Conservation (phyloP, 179 eudicot genomes). For the Spergularia azorica region DNA sequence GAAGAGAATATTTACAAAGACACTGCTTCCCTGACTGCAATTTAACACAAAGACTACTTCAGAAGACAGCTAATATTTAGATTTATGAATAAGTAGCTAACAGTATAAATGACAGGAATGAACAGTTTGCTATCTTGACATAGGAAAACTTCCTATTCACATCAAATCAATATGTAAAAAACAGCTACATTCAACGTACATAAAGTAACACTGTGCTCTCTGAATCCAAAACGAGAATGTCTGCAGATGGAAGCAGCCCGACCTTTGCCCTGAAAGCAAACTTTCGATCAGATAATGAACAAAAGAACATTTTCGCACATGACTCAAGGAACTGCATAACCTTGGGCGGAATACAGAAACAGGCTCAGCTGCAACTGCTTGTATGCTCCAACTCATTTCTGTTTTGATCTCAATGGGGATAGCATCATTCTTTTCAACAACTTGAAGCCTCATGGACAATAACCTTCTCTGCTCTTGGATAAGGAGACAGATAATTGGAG, state of each 20-base stretch:
- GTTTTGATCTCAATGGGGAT: constrained; percentile 69
- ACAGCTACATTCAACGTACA: constrained; percentile 53
- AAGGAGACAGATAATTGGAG: constrained; percentile 82
- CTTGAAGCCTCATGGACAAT: constrained; percentile 70
- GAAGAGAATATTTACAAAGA: constrained; percentile 72
- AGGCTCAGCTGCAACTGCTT: constrained; percentile 90
- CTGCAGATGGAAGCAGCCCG: constrained; percentile 62
- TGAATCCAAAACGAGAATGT: constrained; percentile 75
- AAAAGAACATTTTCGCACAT: constrained; percentile 9
- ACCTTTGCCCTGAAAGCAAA: constrained; percentile 55
- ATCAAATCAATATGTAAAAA: constrained; percentile 4
- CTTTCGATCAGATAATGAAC: constrained; percentile 17
- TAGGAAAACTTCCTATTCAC: not conserved
- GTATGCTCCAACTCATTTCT: constrained; percentile 92
- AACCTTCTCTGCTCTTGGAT: constrained; percentile 86
- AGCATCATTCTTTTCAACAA: constrained; percentile 57
- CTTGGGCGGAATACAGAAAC: constrained; percentile 83
- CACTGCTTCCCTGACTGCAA: constrained; percentile 94
- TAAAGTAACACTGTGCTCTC: constrained; percentile 73
- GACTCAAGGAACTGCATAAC: constrained; percentile 33
- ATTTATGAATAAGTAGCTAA: not conserved
- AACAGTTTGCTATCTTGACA: not conserved
- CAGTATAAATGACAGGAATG: not conserved
- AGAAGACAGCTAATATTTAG: not conserved
- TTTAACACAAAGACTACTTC: constrained; percentile 16